phyloP scores from a whole-genome alignment of 768 basidiomycete species.

The Amyloporia xantha region DNA sequence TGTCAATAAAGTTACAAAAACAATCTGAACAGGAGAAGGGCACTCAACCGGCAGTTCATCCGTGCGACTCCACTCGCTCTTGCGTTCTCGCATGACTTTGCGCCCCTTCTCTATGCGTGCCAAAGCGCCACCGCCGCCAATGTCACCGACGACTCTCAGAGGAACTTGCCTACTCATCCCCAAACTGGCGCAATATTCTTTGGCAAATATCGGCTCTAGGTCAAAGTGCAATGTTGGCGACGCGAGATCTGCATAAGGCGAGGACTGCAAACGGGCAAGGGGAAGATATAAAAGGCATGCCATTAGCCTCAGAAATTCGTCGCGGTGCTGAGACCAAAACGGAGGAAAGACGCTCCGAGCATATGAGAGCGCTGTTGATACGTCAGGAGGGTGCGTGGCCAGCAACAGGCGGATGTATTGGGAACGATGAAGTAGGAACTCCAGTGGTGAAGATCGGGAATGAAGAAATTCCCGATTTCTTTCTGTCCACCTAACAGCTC shows the following conservation, averaged over 20 bases:
- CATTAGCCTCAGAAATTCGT: constrained; percentile 66
- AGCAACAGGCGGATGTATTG: constrained; percentile 80
- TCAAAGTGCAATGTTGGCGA: constrained; percentile 68
- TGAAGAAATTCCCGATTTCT: constrained; percentile 60
- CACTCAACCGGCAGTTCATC: constrained; percentile 79
- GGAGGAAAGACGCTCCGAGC: constrained; percentile 58
- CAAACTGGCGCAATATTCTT: constrained; percentile 81
- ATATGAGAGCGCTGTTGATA: constrained; percentile 62
- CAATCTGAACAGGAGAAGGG: constrained; percentile 10
- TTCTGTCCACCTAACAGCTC: constrained; percentile 62
- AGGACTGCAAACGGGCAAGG: constrained; percentile 51
- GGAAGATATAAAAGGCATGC: constrained; percentile 69
- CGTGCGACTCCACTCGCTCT: constrained; percentile 87
- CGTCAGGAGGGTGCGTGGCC: constrained; percentile 50
- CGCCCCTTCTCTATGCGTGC: constrained; percentile 91
- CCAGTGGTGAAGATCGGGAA: constrained; percentile 69
- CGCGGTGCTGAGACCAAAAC: constrained; percentile 54
- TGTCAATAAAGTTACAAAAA: not conserved
- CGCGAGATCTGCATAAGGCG: constrained; percentile 72
- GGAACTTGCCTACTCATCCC: constrained; percentile 89
- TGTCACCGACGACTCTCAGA: constrained; percentile 82
- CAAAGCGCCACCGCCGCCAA: constrained; percentile 88
- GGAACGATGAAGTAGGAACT: constrained; percentile 87
- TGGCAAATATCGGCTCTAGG: constrained; percentile 76
- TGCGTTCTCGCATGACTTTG: constrained; percentile 86